Percentiles rank a stretch among this genome's conserved stretches.
These are phyloP conservation scores for Aspergillus oerlinghausenensis DNA, from an alignment of 2,329 filamentous ascomycete genomes.

Conservation along the genomic window DNA sequence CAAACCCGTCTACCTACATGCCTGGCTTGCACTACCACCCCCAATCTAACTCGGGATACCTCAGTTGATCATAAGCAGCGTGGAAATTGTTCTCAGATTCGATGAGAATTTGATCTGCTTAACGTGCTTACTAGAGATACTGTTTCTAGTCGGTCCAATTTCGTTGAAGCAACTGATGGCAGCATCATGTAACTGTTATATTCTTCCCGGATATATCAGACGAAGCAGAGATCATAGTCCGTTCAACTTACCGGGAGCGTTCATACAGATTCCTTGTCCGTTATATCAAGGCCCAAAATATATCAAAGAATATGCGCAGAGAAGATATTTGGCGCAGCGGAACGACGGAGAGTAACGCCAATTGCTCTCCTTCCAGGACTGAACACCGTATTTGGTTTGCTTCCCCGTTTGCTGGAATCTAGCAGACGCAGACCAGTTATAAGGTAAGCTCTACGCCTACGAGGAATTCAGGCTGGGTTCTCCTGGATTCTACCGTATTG, in stretches of 20 bases:
- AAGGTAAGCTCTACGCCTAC: not conserved
- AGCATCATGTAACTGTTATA: no score
- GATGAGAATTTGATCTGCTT: not conserved
- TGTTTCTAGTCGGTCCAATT: not conserved
- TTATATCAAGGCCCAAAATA: not conserved
- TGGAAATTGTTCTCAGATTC: not conserved
- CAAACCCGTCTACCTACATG: no score
- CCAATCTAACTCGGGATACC: no score
- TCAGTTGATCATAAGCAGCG: not conserved
- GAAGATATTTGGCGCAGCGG: not conserved
- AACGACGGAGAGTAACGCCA: not conserved
- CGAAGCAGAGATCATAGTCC: not conserved
- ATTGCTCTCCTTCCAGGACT: not conserved
- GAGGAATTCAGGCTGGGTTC: no score
- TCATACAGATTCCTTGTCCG: not conserved
- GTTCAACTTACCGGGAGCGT: not conserved
- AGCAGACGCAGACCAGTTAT: not conserved
- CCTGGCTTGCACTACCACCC: no score
- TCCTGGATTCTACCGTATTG: not conserved
- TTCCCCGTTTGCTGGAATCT: not conserved
- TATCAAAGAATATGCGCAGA: not conserved
- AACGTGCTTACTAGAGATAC: not conserved
- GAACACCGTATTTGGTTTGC: not conserved
- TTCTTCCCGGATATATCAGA: not conserved
- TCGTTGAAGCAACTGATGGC: not conserved